Base-by-base conservation (phyloP, 2,329 filamentous ascomycete species). In the Fusarium multiceps region DNA sequence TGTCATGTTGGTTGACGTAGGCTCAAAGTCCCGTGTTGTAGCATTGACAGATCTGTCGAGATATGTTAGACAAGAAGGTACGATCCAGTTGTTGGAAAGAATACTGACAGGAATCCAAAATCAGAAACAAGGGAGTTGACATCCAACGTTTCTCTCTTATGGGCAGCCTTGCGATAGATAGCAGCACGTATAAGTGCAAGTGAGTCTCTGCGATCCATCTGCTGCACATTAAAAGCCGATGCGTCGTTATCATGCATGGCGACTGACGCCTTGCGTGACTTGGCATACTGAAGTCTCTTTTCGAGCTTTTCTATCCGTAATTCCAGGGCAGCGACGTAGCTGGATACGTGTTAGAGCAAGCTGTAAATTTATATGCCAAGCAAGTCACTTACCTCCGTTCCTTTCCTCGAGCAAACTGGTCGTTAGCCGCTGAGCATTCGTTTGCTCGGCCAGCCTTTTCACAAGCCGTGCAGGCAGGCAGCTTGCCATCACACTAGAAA, bases 301-400 rank as follows among this genome's bases (percentile, higher is more conserved):
- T 97, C 93, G 11, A 98, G 87, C 80, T 92, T 93, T 79, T 98
- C 94, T 72, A 97, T 91, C 61, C 93, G 90, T 18, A 94, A 89
- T 79, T 98, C 95, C n/a, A 99, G 86, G 1, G 95, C 97, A 10
- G 95, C 93, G 46, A 98, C 94, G 85, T 98, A 99, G 80, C 90
- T 92, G 45, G 59, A 16, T 32, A 55, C 23, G 34, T 43, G 53
- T 68, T 58, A 71, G 69, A 32, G 57, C n/a, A n/a, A 21, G 16
- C 40, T 23, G 21, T 23, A 34, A 43, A 14, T 23, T 13, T 42
- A 12, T 21, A 6, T 28, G 21, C n/a, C 20, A 51, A 42, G 11
- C 6, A 6, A n/a, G 7, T 16, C 32, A 74, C 81, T 61, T 72
- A 89, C 89, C 94, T 98, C 75, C 95, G 87, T 78, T 98, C 96